These are phyloP conservation scores for Mycena galopus DNA, from an alignment of 768 basidiomycete species.

Conservation along the genomic window DNA sequence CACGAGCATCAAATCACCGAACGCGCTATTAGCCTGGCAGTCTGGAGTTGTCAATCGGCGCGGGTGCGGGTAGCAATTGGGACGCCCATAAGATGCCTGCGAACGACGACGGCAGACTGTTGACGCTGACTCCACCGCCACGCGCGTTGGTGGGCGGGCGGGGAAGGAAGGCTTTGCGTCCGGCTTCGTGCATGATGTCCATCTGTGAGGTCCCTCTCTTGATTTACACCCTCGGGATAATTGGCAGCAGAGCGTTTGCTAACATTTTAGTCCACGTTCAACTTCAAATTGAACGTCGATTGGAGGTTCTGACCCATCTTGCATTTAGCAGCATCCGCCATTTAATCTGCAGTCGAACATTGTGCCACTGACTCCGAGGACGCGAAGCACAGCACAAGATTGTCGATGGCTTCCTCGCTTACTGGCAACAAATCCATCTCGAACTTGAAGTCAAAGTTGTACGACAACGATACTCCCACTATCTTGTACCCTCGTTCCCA, in stretches of 20 bases:
- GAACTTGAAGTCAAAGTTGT: slow-evolving; percentile 13
- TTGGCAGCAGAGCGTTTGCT: slow-evolving; percentile 2
- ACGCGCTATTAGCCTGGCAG: background rate
- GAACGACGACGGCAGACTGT: no score
- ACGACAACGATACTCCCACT: slow-evolving; percentile 7
- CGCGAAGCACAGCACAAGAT: slow-evolving; percentile 1
- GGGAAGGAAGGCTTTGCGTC: background rate
- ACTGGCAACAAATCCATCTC: slow-evolving; percentile 16
- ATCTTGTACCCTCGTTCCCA: slow-evolving; percentile 18
- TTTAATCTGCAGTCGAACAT: slow-evolving; percentile 14
- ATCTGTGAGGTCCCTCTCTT: background rate
- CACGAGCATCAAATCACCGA: background rate
- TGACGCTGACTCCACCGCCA: background rate
- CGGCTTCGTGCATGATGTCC: background rate
- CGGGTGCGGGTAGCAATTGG: background rate
- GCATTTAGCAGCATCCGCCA: slow-evolving; percentile 5
- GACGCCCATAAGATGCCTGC: background rate
- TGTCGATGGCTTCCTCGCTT: slow-evolving; percentile 16
- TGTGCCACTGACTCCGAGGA: slow-evolving; percentile 12
- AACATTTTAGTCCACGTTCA: slow-evolving; percentile 4
- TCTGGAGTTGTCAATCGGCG: background rate
- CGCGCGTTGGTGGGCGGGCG: background rate
- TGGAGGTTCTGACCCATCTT: slow-evolving; percentile 12
- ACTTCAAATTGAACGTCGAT: slow-evolving; percentile 10
- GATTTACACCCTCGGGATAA: slow-evolving; percentile 1